Percentiles rank a stretch among this genome's conserved stretches.
Evolutionary conservation across 2,329 filamentous ascomycete species (phyloP).

Genomic region (Fusarium beomiforme): DNA sequence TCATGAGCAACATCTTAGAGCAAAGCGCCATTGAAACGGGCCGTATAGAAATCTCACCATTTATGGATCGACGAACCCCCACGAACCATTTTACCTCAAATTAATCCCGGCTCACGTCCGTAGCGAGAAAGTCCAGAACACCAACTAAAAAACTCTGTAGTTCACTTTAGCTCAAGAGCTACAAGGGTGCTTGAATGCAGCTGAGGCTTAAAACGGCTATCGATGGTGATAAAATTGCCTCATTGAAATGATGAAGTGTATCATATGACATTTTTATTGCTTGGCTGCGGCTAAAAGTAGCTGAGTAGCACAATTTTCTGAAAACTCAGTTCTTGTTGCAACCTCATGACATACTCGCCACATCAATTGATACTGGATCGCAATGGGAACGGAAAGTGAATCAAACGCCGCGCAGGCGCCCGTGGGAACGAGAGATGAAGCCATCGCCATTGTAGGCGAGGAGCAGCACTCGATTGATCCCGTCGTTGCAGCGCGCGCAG

Average conservation of each 20-base stretch:
- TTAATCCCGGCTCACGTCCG: slow-evolving; percentile 20
- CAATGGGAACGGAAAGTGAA: slow-evolving; percentile 23
- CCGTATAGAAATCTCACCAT: background rate
- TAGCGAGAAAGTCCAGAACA: background rate
- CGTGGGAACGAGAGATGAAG: slow-evolving; percentile 43
- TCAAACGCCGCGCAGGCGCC: slow-evolving; percentile 6
- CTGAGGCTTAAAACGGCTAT: slow-evolving; percentile 34
- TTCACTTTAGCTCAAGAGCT: slow-evolving; percentile 17
- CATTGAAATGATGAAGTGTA: slow-evolving; percentile 14
- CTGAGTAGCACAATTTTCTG: background rate
- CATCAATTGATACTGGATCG: background rate
- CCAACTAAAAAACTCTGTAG: slow-evolving; percentile 16
- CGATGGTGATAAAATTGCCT: slow-evolving; percentile 30
- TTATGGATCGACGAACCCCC: background rate
- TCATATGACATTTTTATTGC: slow-evolving; percentile 22
- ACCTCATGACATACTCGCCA: slow-evolving; percentile 11
- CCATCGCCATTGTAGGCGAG: slow-evolving; percentile 67
- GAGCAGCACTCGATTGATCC: slow-evolving; percentile 64
- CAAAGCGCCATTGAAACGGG: background rate
- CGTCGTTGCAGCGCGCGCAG: slow-evolving; percentile 62
- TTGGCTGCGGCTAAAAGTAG: background rate
- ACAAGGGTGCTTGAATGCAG: slow-evolving; percentile 21
- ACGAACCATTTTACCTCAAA: background rate
- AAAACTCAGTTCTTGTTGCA: background rate
- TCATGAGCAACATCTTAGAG: background rate